Percentiles rank a stretch among this genome's conserved stretches.
Conservation (phyloP, 2,329 filamentous ascomycete genomes). For the Paraconiothyrium brasiliense region DNA sequence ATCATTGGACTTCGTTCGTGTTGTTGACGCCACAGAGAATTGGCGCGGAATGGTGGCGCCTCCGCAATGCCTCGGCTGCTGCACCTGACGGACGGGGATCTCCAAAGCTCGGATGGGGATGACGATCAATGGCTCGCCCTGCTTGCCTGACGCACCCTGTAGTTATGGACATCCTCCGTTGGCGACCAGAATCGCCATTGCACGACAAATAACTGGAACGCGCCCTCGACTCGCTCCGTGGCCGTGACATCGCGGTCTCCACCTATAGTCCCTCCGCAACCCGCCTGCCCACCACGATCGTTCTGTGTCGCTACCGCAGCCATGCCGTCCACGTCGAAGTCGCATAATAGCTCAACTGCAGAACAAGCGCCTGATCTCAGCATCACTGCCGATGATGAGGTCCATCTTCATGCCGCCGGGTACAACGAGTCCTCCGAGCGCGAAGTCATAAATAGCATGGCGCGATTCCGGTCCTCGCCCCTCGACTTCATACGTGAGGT, state of each 20-base stretch:
- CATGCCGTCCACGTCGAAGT: slow-evolving; percentile 31
- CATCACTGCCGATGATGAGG: slow-evolving; percentile 55
- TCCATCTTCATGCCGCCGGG: slow-evolving; percentile 57
- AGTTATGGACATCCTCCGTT: not conserved
- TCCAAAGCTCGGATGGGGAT: slow-evolving; percentile 20
- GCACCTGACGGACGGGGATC: slow-evolving; percentile 12
- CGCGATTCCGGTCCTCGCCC: slow-evolving; percentile 79
- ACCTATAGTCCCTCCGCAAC: not conserved
- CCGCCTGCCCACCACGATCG: not conserved
- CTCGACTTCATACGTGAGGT: slow-evolving; percentile 91
- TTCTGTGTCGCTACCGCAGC: not conserved
- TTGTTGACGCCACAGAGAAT: not conserved
- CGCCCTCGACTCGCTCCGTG: not conserved
- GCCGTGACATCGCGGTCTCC: slow-evolving; percentile 1
- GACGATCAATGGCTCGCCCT: not conserved
- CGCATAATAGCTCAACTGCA: slow-evolving; percentile 26
- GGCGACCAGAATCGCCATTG: not conserved
- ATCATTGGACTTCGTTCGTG: not conserved
- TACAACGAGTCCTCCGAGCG: slow-evolving; percentile 64
- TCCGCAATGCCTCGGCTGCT: slow-evolving; percentile 19
- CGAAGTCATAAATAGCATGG: slow-evolving; percentile 81
- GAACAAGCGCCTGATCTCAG: slow-evolving; percentile 56
- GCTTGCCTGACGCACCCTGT: slow-evolving; percentile 1
- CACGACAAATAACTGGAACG: not conserved
- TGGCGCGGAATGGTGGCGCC: slow-evolving; percentile 6